phyloP scores from a whole-genome alignment of 2,329 filamentous ascomycete genomes.

The Penicillium decumbens region DNA sequence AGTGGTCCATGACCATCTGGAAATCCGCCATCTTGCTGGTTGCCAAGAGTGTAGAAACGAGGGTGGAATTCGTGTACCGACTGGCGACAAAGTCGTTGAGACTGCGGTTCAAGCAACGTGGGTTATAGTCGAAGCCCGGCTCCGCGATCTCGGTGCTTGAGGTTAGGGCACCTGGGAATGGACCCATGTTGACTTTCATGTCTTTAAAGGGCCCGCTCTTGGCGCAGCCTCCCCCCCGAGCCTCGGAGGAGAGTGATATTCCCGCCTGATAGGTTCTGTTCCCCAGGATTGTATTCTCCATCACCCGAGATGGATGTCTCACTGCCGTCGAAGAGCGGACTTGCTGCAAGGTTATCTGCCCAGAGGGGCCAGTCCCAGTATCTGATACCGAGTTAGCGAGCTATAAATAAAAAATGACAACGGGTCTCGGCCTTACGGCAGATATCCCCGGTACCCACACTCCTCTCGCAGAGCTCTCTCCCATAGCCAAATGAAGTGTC shows the following conservation, averaged over 20 bases:
- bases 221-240: conserved; percentile 36
- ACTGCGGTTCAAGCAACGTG: conserved; percentile 28
- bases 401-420: not conserved
- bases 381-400: conserved; percentile 7
- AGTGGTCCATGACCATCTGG: conserved; percentile 36
- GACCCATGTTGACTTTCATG: conserved; percentile 29
- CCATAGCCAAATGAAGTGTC: conserved; percentile 27
- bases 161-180: conserved; percentile 16
- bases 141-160: conserved; percentile 12
- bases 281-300: conserved; percentile 34
- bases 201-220: conserved; percentile 37
- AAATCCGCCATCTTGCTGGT: conserved; percentile 31
- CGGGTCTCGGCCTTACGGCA: conserved; percentile 16
- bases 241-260: conserved; percentile 40
- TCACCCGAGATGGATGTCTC: conserved; percentile 45
- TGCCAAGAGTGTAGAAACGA: conserved; percentile 13
- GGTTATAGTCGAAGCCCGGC: conserved; percentile 26
- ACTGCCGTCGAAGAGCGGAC: conserved; percentile 48
- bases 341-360: conserved; percentile 35
- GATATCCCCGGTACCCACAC: conserved; percentile 35
- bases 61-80: conserved; percentile 19
- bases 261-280: conserved; percentile 23
- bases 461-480: conserved; percentile 29
- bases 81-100: conserved; percentile 26
- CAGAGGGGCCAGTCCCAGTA: conserved; percentile 48